Evolutionary conservation across 495 filamentous ascomycete species (phyloP).

Genomic region (Aspergillus hancockii): DNA sequence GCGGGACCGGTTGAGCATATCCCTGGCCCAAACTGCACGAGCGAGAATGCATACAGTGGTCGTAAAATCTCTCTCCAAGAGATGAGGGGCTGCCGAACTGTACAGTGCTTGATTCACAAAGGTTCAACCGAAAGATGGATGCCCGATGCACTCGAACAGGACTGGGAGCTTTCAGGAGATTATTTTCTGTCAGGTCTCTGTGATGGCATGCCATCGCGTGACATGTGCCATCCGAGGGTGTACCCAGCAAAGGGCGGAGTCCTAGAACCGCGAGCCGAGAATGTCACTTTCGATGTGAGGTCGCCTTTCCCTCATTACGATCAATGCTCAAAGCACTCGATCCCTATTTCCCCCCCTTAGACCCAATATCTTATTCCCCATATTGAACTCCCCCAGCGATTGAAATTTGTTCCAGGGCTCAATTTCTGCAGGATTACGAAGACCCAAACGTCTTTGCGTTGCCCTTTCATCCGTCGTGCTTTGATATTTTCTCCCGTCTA

Average conservation of each 20-base stretch:
- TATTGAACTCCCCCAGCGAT: no score
- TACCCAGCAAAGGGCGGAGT: conserved; percentile 20
- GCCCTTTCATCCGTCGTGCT: conserved; percentile 40
- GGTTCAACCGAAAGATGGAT: conserved; percentile 5
- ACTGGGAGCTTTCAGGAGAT: conserved; percentile 24
- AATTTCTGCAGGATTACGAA: conserved; percentile 1
- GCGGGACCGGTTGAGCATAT: conserved; percentile 20
- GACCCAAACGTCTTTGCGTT: conserved; percentile 17
- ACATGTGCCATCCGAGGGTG: conserved; percentile 8
- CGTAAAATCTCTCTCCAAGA: conserved; percentile 24
- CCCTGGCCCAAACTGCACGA: conserved; percentile 17
- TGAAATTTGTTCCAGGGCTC: neutral
- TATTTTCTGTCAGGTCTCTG: conserved; percentile 32
- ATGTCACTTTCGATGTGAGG: conserved; percentile 13
- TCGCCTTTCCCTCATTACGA: neutral
- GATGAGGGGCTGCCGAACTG: conserved; percentile 32
- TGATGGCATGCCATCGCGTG: conserved; percentile 25
- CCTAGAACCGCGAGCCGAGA: conserved; percentile 4
- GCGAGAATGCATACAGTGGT: conserved; percentile 22
- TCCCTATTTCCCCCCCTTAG: no score
- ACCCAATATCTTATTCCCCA: no score
- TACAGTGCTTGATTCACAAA: conserved; percentile 30
- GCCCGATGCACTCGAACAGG: conserved; percentile 21
- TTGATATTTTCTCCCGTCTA: conserved; percentile 32
- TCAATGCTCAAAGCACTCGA: no score